Evolutionary conservation across 73 alveolate genomes (phyloP).

Genomic region (Uronychia setigera): DNA sequence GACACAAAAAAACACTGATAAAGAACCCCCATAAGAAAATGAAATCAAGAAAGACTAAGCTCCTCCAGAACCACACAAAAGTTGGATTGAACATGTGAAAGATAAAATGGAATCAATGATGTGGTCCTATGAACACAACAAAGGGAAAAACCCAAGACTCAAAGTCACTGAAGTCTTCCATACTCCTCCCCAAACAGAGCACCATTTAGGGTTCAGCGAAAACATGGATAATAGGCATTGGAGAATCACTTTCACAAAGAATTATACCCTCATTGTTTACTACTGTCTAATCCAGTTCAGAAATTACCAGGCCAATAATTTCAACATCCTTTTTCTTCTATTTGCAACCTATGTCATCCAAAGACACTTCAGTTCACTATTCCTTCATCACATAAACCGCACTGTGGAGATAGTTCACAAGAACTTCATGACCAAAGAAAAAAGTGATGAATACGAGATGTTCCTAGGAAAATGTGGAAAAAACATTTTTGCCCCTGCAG

Average conservation of each 20-base stretch:
- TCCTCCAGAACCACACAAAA: no score
- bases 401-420: slow-evolving; percentile 49
- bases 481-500: slow-evolving; percentile 31
- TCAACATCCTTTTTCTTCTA: slow-evolving; percentile 60
- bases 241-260: slow-evolving; percentile 44
- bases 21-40: neutral
- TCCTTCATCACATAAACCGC: slow-evolving; percentile 40
- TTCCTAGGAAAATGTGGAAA: slow-evolving; percentile 69
- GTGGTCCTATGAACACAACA: neutral
- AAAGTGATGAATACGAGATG: slow-evolving; percentile 65
- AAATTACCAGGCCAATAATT: slow-evolving; percentile 60
- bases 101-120: neutral
- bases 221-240: slow-evolving; percentile 22
- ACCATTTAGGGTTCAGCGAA: slow-evolving; percentile 1
- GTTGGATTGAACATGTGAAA: slow-evolving; percentile 7
- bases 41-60: slow-evolving; percentile 5
- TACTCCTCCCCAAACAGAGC: neutral
- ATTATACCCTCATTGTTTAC: slow-evolving; percentile 56
- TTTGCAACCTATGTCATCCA: slow-evolving; percentile 58
- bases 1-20: neutral
- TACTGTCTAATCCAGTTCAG: slow-evolving; percentile 62
- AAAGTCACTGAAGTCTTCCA: neutral
- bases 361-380: slow-evolving; percentile 24
- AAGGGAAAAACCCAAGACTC: neutral
- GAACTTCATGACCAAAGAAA: slow-evolving; percentile 41